Percentiles rank a stretch among this genome's conserved stretches.
phyloP scores from a whole-genome alignment of 2,329 filamentous ascomycete species.

The Lasiodiplodia sp. region DNA sequence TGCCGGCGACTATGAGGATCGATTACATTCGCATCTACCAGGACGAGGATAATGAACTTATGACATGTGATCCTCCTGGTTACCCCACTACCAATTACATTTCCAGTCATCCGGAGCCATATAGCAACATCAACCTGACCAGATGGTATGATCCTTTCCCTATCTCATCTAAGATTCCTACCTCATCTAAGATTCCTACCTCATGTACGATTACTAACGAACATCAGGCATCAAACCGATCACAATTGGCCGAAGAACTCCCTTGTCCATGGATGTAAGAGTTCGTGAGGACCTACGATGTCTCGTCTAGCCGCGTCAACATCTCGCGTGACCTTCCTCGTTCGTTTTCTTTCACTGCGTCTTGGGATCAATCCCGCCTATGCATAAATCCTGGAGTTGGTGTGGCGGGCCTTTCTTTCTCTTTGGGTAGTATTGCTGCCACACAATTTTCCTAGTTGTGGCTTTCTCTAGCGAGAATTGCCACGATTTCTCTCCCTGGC shows the following conservation, averaged over 20 bases:
- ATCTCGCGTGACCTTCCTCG: neutral
- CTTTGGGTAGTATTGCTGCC: neutral
- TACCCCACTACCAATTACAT: conserved; percentile 75
- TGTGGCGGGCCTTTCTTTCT: neutral
- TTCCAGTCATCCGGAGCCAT: conserved; percentile 65
- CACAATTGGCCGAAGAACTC: conserved; percentile 69
- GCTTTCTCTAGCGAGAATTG: neutral
- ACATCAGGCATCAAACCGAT: conserved; percentile 53
- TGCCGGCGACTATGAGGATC: conserved; percentile 71
- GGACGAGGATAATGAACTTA: conserved; percentile 61
- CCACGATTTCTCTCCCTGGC: neutral
- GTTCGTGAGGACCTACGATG: neutral
- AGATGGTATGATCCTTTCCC: conserved; percentile 59
- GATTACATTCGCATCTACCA: conserved; percentile 78
- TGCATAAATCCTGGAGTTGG: conserved; percentile 14
- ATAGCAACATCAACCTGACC: conserved; percentile 70
- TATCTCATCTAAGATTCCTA: neutral
- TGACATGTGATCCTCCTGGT: conserved; percentile 73
- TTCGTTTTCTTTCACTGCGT: neutral
- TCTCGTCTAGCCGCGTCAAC: neutral
- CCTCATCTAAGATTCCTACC: too few species aligned
- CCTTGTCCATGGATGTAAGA: conserved; percentile 51
- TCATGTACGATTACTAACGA: conserved; percentile 31
- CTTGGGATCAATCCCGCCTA: neutral
- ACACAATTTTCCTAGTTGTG: neutral